Base-by-base conservation (phyloP, 1,284 basidiomycete species). In the Cutaneotrichosporon sp. region DNA sequence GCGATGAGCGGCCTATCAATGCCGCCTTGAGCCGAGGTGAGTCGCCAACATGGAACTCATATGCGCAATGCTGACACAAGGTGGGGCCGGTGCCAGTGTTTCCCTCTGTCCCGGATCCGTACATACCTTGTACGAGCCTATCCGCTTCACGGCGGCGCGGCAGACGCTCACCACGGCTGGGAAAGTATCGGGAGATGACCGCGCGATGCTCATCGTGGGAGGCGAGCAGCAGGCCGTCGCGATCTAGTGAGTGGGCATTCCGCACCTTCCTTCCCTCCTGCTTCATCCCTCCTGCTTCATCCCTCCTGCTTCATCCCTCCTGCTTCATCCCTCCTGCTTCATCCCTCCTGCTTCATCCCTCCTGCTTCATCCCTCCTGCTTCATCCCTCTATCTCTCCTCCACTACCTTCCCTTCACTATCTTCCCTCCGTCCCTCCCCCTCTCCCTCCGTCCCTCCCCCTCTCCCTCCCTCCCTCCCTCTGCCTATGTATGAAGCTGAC, bases 131-230 rank as follows among this genome's bases (percentile, higher is more conserved):
- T 73, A 75, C 26, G 63, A 58, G 22, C 71, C 77, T 1, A 76
- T 81, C 56, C 56, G 66, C 13, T 75, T 81, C 52, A 80, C 80
- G 0, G 70, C 77, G 1, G 65, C 70, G 3, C 58, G 69, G 9
- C 80, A 81, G 64, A 77, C 73, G 2, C 63, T 81, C 9, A 77
- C 72, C 30, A 81, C 80, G 0, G 65, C 70, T 52, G 32, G 22
- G 14, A 21, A 40, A 5, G 56, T 30, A 21, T 32, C 4, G 4
- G 78, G 75, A 1, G 60, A 70, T 32, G 70, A 75, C 22, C 66
- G 80, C 40, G 80, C 80, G 1, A 63, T 77, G 69, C 58, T 81
- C 21, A 67, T 80, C 8, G 79, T 78, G 14, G 70, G 75, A 63
- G 80, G 76, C 13, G 65, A 64, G 42, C 65, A 74, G 18, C 74